phyloP scores from a whole-genome alignment of 2,329 filamentous ascomycete species.

The Fusarium sp. region DNA sequence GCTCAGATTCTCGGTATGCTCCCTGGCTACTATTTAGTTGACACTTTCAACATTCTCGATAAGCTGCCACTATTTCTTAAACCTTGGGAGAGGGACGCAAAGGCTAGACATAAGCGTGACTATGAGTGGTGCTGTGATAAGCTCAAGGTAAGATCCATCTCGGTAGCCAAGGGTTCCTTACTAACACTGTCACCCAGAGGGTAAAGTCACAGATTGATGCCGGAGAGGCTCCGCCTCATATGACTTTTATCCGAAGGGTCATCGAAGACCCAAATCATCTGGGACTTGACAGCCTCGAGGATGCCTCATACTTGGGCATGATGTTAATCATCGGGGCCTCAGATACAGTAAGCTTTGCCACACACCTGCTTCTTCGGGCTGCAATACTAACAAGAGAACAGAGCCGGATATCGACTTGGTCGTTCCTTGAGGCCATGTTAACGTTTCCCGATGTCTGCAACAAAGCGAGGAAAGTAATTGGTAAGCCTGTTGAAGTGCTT shows the following conservation, averaged over 20 bases:
- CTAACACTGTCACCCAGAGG: background rate
- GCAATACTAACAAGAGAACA: background rate
- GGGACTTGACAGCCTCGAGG: background rate
- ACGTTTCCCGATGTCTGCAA: background rate
- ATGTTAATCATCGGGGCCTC: background rate
- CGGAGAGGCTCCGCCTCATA: background rate
- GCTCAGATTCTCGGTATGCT: background rate
- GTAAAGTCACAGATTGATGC: background rate
- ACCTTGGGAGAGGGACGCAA: background rate
- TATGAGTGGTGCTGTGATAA: background rate
- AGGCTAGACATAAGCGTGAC: background rate
- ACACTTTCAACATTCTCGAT: background rate
- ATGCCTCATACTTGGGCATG: background rate
- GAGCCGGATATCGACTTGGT: background rate
- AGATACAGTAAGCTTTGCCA: background rate
- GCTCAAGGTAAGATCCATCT: background rate
- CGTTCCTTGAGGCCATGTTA: background rate
- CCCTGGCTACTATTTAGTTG: background rate
- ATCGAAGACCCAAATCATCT: background rate
- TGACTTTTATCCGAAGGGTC: background rate
- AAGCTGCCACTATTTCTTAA: background rate
- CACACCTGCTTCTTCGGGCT: too few species aligned
- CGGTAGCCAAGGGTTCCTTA: background rate
- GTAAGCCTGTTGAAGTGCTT: background rate
- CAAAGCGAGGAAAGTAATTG: background rate